Percentiles rank a stretch among this genome's conserved stretches.
These are phyloP conservation scores for Nicotiana otophora DNA, from an alignment of 257 asterid species.

Conservation along the genomic window DNA sequence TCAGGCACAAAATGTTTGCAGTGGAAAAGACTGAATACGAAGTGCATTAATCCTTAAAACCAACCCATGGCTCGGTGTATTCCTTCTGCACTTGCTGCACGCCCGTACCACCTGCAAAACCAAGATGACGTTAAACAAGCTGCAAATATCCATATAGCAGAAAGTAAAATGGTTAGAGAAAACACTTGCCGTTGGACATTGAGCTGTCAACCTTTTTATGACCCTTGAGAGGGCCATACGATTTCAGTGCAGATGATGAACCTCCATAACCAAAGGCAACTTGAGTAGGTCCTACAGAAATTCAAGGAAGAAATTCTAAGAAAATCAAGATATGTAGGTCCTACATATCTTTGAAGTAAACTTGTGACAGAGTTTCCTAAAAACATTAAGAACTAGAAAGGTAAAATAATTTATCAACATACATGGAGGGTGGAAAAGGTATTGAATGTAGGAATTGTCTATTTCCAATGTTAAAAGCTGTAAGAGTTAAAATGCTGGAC, in stretches of 20 bases:
- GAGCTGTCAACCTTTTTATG: slow-evolving; percentile 18
- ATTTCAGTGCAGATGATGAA: slow-evolving; percentile 32
- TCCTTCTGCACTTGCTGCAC: slow-evolving; percentile 42
- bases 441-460: not conserved
- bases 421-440: not conserved
- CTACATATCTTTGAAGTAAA: not conserved
- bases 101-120: slow-evolving; percentile 34
- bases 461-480: not conserved
- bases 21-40: not conserved
- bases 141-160: not conserved
- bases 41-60: slow-evolving; percentile 13
- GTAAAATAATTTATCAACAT: not conserved
- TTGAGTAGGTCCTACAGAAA: slow-evolving; percentile 38
- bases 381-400: not conserved
- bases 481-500: not conserved
- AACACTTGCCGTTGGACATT: slow-evolving; percentile 43
- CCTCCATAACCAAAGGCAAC: slow-evolving; percentile 68
- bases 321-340: too few species aligned
- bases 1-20: not conserved
- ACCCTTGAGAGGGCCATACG: slow-evolving; percentile 29
- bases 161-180: slow-evolving; percentile 12
- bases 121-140: slow-evolving; percentile 10
- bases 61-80: slow-evolving; percentile 89
- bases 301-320: slow-evolving; percentile 12
- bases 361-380: not conserved